phyloP scores from a whole-genome alignment of 169 alveolate genomes.

The Plasmodium cynomolgi region DNA sequence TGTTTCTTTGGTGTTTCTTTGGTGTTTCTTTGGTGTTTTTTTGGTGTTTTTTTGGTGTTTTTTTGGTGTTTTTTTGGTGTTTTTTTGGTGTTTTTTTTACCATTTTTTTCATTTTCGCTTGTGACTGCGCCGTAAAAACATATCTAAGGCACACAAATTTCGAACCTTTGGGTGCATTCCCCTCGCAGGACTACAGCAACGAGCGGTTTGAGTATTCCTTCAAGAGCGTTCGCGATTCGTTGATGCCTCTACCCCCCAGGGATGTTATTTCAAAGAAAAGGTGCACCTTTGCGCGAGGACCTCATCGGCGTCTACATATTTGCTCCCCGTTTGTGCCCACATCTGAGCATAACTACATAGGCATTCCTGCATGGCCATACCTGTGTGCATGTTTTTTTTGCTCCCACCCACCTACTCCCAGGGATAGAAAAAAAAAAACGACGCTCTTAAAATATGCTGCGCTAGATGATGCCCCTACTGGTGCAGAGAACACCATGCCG shows the following conservation, averaged over 20 bases:
- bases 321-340: not conserved
- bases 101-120: not conserved
- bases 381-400: not conserved
- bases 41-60: not conserved
- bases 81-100: not conserved
- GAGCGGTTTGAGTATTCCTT: conserved; percentile 54
- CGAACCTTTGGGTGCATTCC: not conserved
- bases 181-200: conserved; percentile 48
- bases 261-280: not conserved
- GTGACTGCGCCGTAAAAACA: not conserved
- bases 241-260: not conserved
- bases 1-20: not conserved
- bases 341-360: not conserved
- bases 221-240: conserved; percentile 26
- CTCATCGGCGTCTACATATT: not conserved
- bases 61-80: not conserved
- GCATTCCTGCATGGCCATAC: not conserved
- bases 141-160: not conserved
- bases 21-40: not conserved
- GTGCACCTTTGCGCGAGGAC: not conserved
- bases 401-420: not conserved
- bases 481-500: not conserved
- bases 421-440: not conserved
- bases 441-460: not conserved
- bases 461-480: not conserved